phyloP scores from a whole-genome alignment of 345 rosid species.

The Arabidopsis suecica region DNA sequence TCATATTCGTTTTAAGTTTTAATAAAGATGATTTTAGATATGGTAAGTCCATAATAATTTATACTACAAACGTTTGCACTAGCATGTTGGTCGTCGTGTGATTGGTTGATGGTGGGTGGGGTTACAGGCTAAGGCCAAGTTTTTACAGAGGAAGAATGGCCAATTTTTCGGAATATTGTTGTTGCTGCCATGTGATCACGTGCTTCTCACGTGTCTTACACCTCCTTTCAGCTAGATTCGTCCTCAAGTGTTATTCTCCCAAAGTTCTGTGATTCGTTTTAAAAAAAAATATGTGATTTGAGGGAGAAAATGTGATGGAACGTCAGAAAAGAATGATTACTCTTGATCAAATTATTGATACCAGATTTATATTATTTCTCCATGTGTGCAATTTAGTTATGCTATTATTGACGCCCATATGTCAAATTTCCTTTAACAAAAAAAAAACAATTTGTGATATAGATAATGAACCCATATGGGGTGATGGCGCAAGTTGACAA shows the following conservation, averaged over 20 bases:
- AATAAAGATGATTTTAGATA: slow-evolving; percentile 11
- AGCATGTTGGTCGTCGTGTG: slow-evolving; percentile 31
- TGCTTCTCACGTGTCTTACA: slow-evolving; percentile 43
- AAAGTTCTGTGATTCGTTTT: slow-evolving; percentile 2
- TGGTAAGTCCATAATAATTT: slow-evolving; percentile 14
- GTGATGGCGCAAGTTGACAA: slow-evolving; percentile 24
- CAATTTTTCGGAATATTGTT: background rate
- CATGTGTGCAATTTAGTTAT: slow-evolving; percentile 31
- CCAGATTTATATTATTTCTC: background rate
- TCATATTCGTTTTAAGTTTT: background rate
- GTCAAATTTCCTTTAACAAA: background rate
- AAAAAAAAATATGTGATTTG: background rate
- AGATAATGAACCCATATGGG: slow-evolving; percentile 20
- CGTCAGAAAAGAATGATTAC: slow-evolving; percentile 28
- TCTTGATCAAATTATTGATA: slow-evolving; percentile 2
- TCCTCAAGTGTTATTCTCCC: slow-evolving; percentile 30
- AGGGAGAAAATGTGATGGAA: slow-evolving; percentile 18
- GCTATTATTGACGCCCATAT: slow-evolving; percentile 22
- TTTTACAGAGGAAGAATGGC: slow-evolving; percentile 39
- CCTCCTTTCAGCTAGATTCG: slow-evolving; percentile 40
- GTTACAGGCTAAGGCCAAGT: slow-evolving; percentile 30
- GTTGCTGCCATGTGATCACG: slow-evolving; percentile 40
- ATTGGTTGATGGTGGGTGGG: slow-evolving; percentile 45
- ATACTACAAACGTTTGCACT: slow-evolving; percentile 25
- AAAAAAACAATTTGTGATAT: background rate